Evolutionary conservation across 768 basidiomycete species (phyloP), one percentile per base, ranked within the genome.

Genomic region (Chalciporus piperatus): DNA sequence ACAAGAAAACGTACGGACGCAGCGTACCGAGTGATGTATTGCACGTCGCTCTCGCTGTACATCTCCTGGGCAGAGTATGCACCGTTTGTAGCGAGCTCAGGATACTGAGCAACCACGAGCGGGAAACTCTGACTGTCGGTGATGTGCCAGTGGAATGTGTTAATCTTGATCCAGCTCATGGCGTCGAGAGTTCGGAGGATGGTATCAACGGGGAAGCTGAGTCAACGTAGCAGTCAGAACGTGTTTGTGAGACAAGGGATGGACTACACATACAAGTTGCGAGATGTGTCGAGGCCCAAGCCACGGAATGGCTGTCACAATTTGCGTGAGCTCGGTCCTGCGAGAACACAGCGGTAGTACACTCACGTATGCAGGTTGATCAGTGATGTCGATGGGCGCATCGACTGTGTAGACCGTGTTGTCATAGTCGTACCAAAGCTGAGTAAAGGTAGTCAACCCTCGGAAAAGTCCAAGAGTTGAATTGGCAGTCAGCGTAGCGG

Each of bases 91-190:
- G 86, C 74, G 1, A 93, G 72, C 48, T 81, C 79, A 0, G 84
- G 76, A 62, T 79, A 85, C 10, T 76, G 76, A 3, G 80, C 72
- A 17, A 92, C 70, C 35, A 78, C 72, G 14, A 93, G 74, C 2
- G 92, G 90, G 73, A 89, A 94, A 32, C 82, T 84, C 60, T 93
- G 89, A 48, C 83, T 82, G 68, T 94, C 92, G 32, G 83, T 82
- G 50, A 90, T 74, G 61, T 93, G 92, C 91, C 90, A 93, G 57
- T 93, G 89, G 59, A 93, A 79, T 2, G 80, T 81, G 66, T 84
- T 91, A 47, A 70, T 71, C 73, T 83, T 84, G 54, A 75, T 74
- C 69, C 74, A 74, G 12, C 72, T 71, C 78, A 82, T 81, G 11
- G 77, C 74, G 37, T 81, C 76, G 19, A 84, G 56, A 1, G 77